phyloP scores from a whole-genome alignment of 164 flowering plant species.

The Amborella trichopoda region DNA sequence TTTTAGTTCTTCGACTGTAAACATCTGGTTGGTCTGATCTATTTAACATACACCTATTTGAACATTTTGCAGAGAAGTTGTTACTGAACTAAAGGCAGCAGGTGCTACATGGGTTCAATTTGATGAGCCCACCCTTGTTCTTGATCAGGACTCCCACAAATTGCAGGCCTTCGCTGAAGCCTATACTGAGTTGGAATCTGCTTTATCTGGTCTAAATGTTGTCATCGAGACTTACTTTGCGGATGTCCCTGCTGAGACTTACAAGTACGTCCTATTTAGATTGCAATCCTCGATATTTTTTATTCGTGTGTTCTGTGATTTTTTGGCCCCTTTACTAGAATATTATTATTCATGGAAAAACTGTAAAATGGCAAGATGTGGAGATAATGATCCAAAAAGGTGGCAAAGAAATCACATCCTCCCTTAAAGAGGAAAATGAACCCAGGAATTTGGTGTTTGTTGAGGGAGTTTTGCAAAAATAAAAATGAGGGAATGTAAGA shows the following conservation, averaged over 20 bases:
- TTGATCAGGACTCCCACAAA: constrained; percentile 53
- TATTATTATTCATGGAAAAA: too few relatives aligned
- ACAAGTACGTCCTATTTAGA: constrained; percentile 8
- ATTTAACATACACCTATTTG: neutral
- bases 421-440: too few relatives aligned
- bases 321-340: too few relatives aligned
- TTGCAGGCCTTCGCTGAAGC: constrained; percentile 47
- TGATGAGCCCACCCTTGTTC: constrained; percentile 45
- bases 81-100: constrained; percentile 50
- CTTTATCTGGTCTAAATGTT: constrained; percentile 44
- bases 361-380: too few relatives aligned
- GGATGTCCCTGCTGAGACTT: constrained; percentile 50
- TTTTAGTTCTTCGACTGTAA: neutral
- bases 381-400: too few relatives aligned
- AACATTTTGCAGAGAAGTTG: constrained; percentile 37
- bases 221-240: constrained; percentile 57
- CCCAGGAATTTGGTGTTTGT: too few relatives aligned
- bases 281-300: neutral
- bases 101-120: constrained; percentile 71
- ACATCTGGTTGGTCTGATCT: neutral
- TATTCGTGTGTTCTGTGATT: neutral
- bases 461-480: too few relatives aligned
- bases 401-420: too few relatives aligned
- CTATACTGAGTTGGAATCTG: constrained; percentile 42
- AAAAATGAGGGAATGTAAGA: too few relatives aligned